These are phyloP conservation scores for Oleoguttula mirabilis DNA, from an alignment of 495 filamentous ascomycete species.

Conservation along the genomic window DNA sequence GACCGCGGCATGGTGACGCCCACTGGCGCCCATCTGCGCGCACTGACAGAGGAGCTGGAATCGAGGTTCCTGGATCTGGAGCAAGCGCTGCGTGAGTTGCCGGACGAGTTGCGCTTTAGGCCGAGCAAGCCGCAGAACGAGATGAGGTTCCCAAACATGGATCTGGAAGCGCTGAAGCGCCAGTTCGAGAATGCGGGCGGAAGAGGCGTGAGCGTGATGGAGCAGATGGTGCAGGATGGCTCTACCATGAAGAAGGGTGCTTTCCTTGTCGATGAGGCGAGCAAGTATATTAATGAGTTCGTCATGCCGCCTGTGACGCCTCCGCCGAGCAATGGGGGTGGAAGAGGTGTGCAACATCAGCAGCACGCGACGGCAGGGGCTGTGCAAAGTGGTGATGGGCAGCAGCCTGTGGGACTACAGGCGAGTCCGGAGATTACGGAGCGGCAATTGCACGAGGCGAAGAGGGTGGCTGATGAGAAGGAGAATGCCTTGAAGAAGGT, in stretches of 20 bases:
- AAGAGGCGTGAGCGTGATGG: slow-evolving; percentile 12
- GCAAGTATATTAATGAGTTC: slow-evolving; percentile 18
- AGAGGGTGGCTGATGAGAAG: slow-evolving; percentile 11
- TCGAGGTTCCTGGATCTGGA: slow-evolving; percentile 65
- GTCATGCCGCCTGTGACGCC: slow-evolving; percentile 19
- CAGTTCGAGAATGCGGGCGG: slow-evolving; percentile 1
- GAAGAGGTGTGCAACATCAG: not conserved
- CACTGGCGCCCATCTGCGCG: slow-evolving; percentile 63
- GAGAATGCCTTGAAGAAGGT: slow-evolving; percentile 13
- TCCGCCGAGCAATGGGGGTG: slow-evolving; percentile 3
- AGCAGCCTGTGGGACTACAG: not conserved
- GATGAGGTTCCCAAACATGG: slow-evolving; percentile 14
- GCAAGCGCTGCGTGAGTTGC: slow-evolving; percentile 33
- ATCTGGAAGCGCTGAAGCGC: slow-evolving; percentile 13
- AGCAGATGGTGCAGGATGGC: slow-evolving; percentile 18
- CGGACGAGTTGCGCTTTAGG: slow-evolving; percentile 9
- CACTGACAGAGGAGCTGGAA: slow-evolving; percentile 65
- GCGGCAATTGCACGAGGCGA: slow-evolving; percentile 9
- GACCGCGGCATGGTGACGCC: slow-evolving; percentile 59
- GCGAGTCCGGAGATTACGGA: slow-evolving; percentile 10
- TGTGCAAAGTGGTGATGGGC: not conserved
- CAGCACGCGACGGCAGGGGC: slow-evolving; percentile 1
- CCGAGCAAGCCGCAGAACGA: slow-evolving; percentile 16
- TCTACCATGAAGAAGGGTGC: slow-evolving; percentile 14
- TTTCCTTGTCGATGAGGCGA: slow-evolving; percentile 18